These are phyloP conservation scores for Candida nitratophila DNA, from an alignment of 805 yeast species.

Conservation along the genomic window DNA sequence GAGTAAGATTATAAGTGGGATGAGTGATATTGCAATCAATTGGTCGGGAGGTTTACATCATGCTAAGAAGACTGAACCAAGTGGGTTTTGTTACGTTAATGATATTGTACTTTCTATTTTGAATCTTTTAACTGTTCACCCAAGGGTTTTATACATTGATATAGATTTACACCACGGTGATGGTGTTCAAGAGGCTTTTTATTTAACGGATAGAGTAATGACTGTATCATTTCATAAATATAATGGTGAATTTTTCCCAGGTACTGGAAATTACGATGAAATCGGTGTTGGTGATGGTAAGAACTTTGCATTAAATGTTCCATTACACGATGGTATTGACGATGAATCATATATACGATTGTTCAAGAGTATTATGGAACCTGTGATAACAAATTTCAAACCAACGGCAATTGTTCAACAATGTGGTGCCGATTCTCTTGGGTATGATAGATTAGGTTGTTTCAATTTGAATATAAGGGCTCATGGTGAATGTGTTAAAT, in stretches of 20 bases:
- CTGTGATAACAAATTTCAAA: constrained; percentile 84
- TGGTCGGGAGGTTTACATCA: constrained; percentile 98
- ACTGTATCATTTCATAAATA: constrained; percentile 93
- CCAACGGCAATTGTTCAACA: constrained; percentile 94
- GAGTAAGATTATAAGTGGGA: constrained; percentile 73
- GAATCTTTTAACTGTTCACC: constrained; percentile 80
- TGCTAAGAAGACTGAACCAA: constrained; percentile 90
- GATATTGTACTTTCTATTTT: constrained; percentile 88
- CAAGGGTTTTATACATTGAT: constrained; percentile 88
- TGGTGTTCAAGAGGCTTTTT: constrained; percentile 96
- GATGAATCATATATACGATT: constrained; percentile 74
- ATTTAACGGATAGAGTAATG: constrained; percentile 93
- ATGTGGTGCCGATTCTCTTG: constrained; percentile 95
- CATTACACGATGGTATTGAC: constrained; percentile 91
- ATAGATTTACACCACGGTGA: constrained; percentile 97
- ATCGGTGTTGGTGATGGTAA: constrained; percentile 85
- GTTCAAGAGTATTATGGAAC: constrained; percentile 81
- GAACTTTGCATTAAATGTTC: constrained; percentile 84
- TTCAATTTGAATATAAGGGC: constrained; percentile 88
- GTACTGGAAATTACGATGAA: constrained; percentile 91
- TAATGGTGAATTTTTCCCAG: constrained; percentile 93
- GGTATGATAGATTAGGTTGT: constrained; percentile 90
- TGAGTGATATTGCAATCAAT: constrained; percentile 90
- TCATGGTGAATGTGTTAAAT: constrained; percentile 93
- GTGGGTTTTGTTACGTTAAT: constrained; percentile 92